Base-by-base conservation (phyloP, 129 eudicot genomes). In the Helichrysum umbraculigerum region DNA sequence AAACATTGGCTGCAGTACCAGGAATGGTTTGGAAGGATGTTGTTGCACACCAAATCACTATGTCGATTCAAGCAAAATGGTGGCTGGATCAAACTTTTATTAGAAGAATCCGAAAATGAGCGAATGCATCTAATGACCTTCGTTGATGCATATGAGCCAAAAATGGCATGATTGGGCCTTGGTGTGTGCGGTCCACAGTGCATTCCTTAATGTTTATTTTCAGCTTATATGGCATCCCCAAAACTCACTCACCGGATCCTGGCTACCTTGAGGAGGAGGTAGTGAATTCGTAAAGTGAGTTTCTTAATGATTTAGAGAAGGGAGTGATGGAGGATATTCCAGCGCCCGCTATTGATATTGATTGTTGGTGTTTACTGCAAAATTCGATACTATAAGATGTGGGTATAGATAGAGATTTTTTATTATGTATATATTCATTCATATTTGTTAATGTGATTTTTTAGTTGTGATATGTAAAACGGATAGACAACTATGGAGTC, bases 41-140 rank as follows among this genome's bases (percentile, higher is more conserved):
- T 86, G 44, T 22, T 86, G 28, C 90, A 87, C 72, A 42, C 85
- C 81, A 86, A 86, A 81, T 86, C 90, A 2, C 68, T 86, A 25
- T 78, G 90, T 50, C 83, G 87, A 78, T 86, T 86, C 19, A 87
- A 86, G 75, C 90, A 86, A 71, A 86, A 87, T 50, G 90, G 90
- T 3, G 90, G 90, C 0, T 86, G 87, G 90, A 86, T 86, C 79
- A 86, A 86, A 57, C 85, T 85, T 42, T 63, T 86, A 30, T 32
- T 86, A 59, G 90, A 86, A 76, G 90, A 86, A 77, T 85, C 90
- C 19, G 90, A 86, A 81, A 86, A 86, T 20, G 87, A 86, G 75
- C 32, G 90, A 70, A 86, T 83, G 90, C 90, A 86, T 73, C 82
- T 86, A 50, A 86, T 86, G 90, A 86, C 90, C 6, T 86, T 86